phyloP scores from a whole-genome alignment of 495 filamentous ascomycete species.

The Xylaria longipes region DNA sequence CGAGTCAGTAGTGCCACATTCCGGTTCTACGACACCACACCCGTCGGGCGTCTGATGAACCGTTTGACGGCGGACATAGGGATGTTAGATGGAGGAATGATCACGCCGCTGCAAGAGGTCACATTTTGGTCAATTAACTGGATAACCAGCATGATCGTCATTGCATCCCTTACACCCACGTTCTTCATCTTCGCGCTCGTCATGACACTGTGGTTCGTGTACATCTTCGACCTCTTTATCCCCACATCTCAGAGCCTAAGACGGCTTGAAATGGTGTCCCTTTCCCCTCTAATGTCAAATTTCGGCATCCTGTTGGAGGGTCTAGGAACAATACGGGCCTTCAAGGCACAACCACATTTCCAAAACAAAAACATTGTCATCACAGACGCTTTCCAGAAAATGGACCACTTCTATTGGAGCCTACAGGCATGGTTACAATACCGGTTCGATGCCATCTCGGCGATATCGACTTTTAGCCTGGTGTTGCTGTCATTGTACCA shows the following conservation, averaged over 20 bases:
- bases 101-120: conserved; percentile 68
- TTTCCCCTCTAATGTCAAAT: conserved; percentile 83
- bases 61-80: conserved; percentile 84
- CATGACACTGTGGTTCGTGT: conserved; percentile 67
- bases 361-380: conserved; percentile 76
- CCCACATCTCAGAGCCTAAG: conserved; percentile 83
- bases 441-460: conserved; percentile 76
- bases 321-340: conserved; percentile 79
- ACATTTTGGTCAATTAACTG: conserved; percentile 70
- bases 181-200: conserved; percentile 74
- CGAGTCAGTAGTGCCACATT: conserved; percentile 80
- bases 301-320: conserved; percentile 82
- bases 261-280: conserved; percentile 81
- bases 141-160: conserved; percentile 73
- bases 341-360: conserved; percentile 74
- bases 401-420: conserved; percentile 93
- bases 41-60: conserved; percentile 85
- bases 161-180: conserved; percentile 73
- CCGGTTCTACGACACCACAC: conserved; percentile 86
- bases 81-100: conserved; percentile 80
- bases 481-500: conserved; percentile 74
- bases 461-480: conserved; percentile 71
- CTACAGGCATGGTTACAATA: conserved; percentile 82
- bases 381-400: conserved; percentile 84
- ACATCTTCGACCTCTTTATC: conserved; percentile 74